Conservation (phyloP, 2,329 filamentous ascomycete genomes). For the Aspergillus luchuensis region DNA sequence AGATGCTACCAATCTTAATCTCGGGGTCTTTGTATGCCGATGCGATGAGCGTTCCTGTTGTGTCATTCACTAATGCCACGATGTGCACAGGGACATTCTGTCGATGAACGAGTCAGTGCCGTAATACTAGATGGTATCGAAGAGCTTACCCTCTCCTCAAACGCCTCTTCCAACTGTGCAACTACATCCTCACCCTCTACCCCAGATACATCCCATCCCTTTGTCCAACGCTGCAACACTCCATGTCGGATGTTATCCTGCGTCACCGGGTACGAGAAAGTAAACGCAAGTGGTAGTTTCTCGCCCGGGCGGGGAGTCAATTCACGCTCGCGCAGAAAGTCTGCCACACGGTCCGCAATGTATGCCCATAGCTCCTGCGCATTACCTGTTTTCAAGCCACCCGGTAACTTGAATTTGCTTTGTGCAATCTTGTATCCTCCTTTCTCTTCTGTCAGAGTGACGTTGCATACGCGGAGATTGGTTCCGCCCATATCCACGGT, state of each 20-base stretch:
- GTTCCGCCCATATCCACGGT: slow-evolving; percentile 91
- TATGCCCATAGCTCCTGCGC: slow-evolving; percentile 84
- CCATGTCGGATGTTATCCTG: slow-evolving; percentile 85
- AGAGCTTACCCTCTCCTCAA: slow-evolving; percentile 60
- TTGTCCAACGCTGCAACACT: slow-evolving; percentile 86
- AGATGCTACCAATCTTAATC: slow-evolving; percentile 91
- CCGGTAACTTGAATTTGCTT: slow-evolving; percentile 83
- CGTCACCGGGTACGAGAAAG: slow-evolving; percentile 85
- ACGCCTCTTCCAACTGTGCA: slow-evolving; percentile 74
- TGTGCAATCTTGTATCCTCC: slow-evolving; percentile 84
- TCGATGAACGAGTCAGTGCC: background rate
- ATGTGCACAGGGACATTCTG: slow-evolving; percentile 82
- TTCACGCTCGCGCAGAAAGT: slow-evolving; percentile 73
- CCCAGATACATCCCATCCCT: slow-evolving; percentile 85
- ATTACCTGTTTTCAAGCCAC: slow-evolving; percentile 76
- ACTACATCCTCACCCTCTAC: slow-evolving; percentile 86
- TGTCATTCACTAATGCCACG: slow-evolving; percentile 88
- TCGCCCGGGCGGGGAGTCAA: slow-evolving; percentile 52
- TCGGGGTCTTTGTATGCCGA: slow-evolving; percentile 84
- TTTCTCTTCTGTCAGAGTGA: slow-evolving; percentile 74
- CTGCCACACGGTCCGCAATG: slow-evolving; percentile 77
- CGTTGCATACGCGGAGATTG: slow-evolving; percentile 84
- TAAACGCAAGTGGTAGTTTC: slow-evolving; percentile 76
- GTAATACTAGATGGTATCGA: background rate
- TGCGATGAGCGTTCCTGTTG: slow-evolving; percentile 87